Evolutionary conservation across 2,329 filamentous ascomycete genomes (phyloP).

Genomic region (Hymenoscyphus salicellus): DNA sequence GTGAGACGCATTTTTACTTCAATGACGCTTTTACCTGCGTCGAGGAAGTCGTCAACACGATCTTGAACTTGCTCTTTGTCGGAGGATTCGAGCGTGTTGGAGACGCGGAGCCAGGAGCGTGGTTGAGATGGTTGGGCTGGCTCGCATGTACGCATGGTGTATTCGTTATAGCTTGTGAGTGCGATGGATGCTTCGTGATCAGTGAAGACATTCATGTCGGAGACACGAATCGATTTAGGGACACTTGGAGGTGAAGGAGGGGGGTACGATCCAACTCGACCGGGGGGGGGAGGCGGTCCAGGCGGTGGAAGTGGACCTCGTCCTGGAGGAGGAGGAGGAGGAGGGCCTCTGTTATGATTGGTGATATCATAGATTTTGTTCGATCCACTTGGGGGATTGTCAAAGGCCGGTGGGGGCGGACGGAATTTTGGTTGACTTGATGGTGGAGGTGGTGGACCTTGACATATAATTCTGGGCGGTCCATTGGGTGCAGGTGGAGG

Average conservation of each 20-base stretch:
- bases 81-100: constrained; percentile 18
- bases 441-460: background rate
- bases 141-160: constrained; percentile 21
- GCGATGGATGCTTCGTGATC: constrained; percentile 18
- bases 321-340: background rate
- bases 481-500: background rate
- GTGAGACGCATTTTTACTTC: constrained; percentile 21
- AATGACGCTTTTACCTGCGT: constrained; percentile 18
- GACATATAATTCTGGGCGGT: background rate
- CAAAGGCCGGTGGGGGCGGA: background rate
- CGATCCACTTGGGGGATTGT: background rate
- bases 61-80: constrained; percentile 7
- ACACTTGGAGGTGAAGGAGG: background rate
- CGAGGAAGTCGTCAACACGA: constrained; percentile 15
- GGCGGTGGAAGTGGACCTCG: background rate
- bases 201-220: constrained; percentile 12
- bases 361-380: background rate
- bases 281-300: background rate
- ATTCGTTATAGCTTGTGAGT: constrained; percentile 26
- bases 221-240: constrained; percentile 11
- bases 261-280: background rate
- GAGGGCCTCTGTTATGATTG: background rate
- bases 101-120: constrained; percentile 18
- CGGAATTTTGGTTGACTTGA: background rate
- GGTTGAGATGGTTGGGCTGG: background rate